Evolutionary conservation across 1,284 basidiomycete genomes (phyloP).

Genomic region (Ceratobasidium sp.): DNA sequence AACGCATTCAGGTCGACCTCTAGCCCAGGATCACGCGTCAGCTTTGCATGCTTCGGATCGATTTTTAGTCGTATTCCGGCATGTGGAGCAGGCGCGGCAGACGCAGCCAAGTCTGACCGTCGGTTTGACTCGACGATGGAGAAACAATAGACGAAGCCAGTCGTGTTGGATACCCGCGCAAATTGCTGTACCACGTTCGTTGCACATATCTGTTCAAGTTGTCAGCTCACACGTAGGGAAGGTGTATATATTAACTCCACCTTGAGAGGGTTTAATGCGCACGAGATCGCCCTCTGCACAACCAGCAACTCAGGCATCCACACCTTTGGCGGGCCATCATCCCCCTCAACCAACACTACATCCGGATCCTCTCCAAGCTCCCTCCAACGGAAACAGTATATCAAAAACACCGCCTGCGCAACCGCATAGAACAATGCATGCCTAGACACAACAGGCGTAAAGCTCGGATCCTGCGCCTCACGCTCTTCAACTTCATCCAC

Average conservation of each 20-base stretch:
- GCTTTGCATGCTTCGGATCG: constrained; percentile 32
- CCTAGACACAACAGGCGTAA: constrained; percentile 52
- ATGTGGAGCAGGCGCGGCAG: constrained; percentile 21
- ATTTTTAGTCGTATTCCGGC: constrained; percentile 37
- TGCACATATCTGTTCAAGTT: constrained; percentile 74
- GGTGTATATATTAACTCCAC: constrained; percentile 55
- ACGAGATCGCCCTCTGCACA: constrained; percentile 81
- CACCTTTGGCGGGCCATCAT: constrained; percentile 54
- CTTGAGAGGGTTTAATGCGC: constrained; percentile 88
- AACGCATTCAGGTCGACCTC: constrained; percentile 83
- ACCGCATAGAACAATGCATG: constrained; percentile 85
- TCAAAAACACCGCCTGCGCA: constrained; percentile 90
- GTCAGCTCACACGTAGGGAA: constrained; percentile 7
- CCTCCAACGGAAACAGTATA: constrained; percentile 98
- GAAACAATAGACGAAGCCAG: constrained; percentile 94
- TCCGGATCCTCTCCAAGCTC: constrained; percentile 67
- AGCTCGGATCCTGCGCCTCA: constrained; percentile 57
- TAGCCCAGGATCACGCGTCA: constrained; percentile 39
- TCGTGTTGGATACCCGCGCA: constrained; percentile 89
- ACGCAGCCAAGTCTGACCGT: constrained; percentile 52
- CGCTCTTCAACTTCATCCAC: constrained; percentile 73
- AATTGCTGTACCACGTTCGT: constrained; percentile 92
- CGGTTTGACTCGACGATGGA: constrained; percentile 89
- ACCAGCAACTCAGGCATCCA: constrained; percentile 88
- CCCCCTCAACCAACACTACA: constrained; percentile 45